Percentiles rank a stretch among this genome's conserved stretches.
Evolutionary conservation across 2,329 filamentous ascomycete genomes (phyloP).

Genomic region (Claviceps cyperi): DNA sequence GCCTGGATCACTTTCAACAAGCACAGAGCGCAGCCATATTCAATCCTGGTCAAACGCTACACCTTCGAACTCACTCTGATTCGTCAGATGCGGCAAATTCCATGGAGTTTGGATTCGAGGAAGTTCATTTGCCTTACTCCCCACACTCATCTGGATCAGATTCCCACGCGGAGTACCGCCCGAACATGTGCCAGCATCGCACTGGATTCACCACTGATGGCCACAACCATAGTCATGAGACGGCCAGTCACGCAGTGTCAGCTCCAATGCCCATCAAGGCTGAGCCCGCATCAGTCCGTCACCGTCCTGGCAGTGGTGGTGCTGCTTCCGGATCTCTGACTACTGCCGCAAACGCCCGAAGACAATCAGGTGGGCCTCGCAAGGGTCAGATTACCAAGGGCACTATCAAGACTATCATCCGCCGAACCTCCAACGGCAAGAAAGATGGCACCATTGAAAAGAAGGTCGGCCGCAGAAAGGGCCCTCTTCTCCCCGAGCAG

Average conservation of each 20-base stretch:
- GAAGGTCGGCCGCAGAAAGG: slow-evolving; percentile 80
- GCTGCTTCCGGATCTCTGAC: slow-evolving; percentile 47
- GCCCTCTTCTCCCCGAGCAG: slow-evolving; percentile 82
- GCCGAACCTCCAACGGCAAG: slow-evolving; percentile 63
- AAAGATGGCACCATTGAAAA: slow-evolving; percentile 71
- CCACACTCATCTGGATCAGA: slow-evolving; percentile 78
- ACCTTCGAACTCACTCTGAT: slow-evolving; percentile 75
- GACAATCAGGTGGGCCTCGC: slow-evolving; percentile 49
- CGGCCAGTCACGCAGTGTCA: slow-evolving; percentile 52
- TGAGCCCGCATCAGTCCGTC: slow-evolving; percentile 33
- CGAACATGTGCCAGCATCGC: slow-evolving; percentile 31
- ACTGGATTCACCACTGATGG: slow-evolving; percentile 47
- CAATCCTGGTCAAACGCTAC: slow-evolving; percentile 81
- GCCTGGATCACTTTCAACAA: slow-evolving; percentile 43
- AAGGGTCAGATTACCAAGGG: slow-evolving; percentile 72
- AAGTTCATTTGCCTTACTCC: slow-evolving; percentile 58
- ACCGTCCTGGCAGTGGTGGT: slow-evolving; percentile 45
- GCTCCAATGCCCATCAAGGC: slow-evolving; percentile 58
- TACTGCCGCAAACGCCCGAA: slow-evolving; percentile 45
- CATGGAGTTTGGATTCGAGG: slow-evolving; percentile 64
- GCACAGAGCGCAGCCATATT: slow-evolving; percentile 56
- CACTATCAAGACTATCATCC: slow-evolving; percentile 64
- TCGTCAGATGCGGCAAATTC: slow-evolving; percentile 60
- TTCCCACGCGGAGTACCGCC: slow-evolving; percentile 21
- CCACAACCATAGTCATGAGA: slow-evolving; percentile 33